Evolutionary conservation across 2,329 filamentous ascomycete species (phyloP), one percentile per base, ranked within the genome.

Genomic region (Cadophora sp.): DNA sequence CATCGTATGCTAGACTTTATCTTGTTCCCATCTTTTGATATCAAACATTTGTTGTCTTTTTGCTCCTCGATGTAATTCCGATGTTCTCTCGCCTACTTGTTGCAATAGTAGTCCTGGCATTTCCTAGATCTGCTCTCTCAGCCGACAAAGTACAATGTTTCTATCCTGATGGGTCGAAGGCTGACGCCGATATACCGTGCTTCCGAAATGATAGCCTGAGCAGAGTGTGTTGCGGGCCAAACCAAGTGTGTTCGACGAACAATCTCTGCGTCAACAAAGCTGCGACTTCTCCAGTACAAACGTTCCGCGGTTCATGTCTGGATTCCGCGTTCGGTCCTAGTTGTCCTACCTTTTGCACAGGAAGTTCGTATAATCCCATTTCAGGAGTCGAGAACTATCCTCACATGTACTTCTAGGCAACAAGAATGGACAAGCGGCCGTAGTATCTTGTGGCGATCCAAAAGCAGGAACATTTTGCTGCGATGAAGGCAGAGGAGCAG

Each of bases 201-300:
- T 68, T 72, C 24, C 50, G 53, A 26, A 55, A 56, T 26, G 48
- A 69, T 46, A 40, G 29, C 5, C 24, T 55, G 59, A 72, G 70
- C 62, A 65, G 60, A 56, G 56, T 43, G 34, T 72, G 70, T 51
- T 72, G 70, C 53, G 62, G 62, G 40, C 56, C 55, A 14, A 60
- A 69, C 19, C 67, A 72, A 26, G 55, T 68, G 34, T 72, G 70
- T 48, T 71, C 70, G 7, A 68, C 65, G 7, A 72, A 72, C 37
- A 69, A 68, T 24, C 48, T 72, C 6, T 72, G 70, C 53, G 69
- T 69, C n/a, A 46, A 61, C 14, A 71, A 71, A 27, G 60, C 37
- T 4, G 63, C 64, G 29, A 37, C 56, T 19, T 59, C 56, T 14
- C 9, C 53, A n/a, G 61, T 27, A 7, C 65, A 43, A 50, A 67